These are phyloP conservation scores for Starmerella tilneyi DNA, from an alignment of 805 yeast species.

Conservation along the genomic window DNA sequence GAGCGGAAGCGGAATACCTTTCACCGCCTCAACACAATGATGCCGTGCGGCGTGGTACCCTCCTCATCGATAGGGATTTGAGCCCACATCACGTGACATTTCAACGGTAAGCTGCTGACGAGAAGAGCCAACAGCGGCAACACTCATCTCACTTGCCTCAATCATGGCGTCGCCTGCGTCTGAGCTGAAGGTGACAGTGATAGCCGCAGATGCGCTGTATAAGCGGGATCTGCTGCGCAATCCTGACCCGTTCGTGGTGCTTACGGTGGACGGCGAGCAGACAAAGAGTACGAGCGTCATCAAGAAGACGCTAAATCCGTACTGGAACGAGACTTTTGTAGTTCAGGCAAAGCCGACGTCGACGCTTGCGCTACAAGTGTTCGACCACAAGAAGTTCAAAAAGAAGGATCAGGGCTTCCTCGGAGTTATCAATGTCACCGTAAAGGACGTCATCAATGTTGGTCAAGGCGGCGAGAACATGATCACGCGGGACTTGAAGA, in stretches of 20 bases:
- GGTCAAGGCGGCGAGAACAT: slow-evolving; percentile 49
- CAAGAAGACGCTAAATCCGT: slow-evolving; percentile 87
- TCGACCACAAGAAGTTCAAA: slow-evolving; percentile 94
- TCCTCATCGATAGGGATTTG: too few species aligned
- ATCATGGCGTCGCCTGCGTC: slow-evolving; percentile 11
- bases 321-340: slow-evolving; percentile 89
- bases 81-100: too few species aligned
- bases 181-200: slow-evolving; percentile 35
- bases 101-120: not conserved
- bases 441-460: slow-evolving; percentile 75
- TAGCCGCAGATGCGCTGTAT: slow-evolving; percentile 92
- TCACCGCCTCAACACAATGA: too few species aligned
- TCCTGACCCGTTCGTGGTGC: slow-evolving; percentile 96
- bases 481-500: slow-evolving; percentile 81
- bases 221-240: slow-evolving; percentile 91
- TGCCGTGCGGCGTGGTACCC: too few species aligned
- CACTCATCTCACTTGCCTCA: slow-evolving; percentile 2
- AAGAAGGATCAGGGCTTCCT: slow-evolving; percentile 97
- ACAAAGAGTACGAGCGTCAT: slow-evolving; percentile 91
- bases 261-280: slow-evolving; percentile 95
- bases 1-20: too few species aligned
- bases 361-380: slow-evolving; percentile 82
- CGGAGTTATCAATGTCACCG: slow-evolving; percentile 86
- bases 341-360: slow-evolving; percentile 46
- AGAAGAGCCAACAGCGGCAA: slow-evolving; percentile 7